phyloP scores from a whole-genome alignment of 306 rosid species.

The Arachis stenosperma region DNA sequence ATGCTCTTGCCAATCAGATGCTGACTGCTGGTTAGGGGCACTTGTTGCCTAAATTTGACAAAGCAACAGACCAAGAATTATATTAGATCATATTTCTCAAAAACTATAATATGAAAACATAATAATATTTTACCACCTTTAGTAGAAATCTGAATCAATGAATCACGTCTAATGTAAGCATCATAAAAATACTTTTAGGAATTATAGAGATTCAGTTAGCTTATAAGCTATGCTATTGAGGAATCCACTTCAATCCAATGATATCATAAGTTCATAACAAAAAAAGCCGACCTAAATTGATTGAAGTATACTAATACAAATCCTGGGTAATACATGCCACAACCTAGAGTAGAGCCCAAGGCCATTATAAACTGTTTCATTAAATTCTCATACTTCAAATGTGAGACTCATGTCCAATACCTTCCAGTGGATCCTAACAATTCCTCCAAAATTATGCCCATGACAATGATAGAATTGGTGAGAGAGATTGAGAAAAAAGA shows the following conservation, averaged over 20 bases:
- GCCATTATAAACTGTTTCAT: neutral
- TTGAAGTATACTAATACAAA: neutral
- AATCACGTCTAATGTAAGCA: constrained; percentile 12
- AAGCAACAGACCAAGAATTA: constrained; percentile 30
- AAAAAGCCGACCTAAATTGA: constrained; percentile 4
- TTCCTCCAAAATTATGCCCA: constrained; percentile 30
- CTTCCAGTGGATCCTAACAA: neutral
- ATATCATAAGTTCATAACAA: neutral
- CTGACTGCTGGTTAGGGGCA: constrained; percentile 56
- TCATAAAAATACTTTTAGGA: constrained; percentile 13
- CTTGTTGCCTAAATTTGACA: constrained; percentile 55
- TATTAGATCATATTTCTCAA: constrained; percentile 32
- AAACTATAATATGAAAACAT: constrained; percentile 31
- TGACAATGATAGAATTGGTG: neutral
- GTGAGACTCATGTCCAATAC: neutral
- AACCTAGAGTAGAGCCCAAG: neutral
- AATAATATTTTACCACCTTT: constrained; percentile 2
- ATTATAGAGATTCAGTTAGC: constrained; percentile 18
- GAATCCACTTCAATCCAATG: constrained; percentile 21
- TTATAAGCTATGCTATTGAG: constrained; percentile 8
- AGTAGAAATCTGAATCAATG: constrained; percentile 14
- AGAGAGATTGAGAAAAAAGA: too few species aligned
- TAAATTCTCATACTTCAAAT: neutral
- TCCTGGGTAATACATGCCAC: neutral
- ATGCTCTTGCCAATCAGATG: constrained; percentile 99